These are phyloP conservation scores for Amanita exitialis DNA, from an alignment of 768 basidiomycete species.

Conservation along the genomic window DNA sequence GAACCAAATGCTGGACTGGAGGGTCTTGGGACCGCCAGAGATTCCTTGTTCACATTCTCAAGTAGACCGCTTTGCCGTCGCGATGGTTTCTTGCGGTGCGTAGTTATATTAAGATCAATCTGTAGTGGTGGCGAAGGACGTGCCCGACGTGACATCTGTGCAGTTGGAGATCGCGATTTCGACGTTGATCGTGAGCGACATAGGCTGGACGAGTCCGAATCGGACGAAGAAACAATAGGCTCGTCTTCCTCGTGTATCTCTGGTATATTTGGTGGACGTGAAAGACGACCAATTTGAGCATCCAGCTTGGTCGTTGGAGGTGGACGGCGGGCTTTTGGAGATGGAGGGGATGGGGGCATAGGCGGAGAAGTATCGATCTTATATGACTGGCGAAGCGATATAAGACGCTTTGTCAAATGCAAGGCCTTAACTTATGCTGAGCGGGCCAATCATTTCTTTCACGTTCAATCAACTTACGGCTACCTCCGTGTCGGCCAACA, in stretches of 20 bases:
- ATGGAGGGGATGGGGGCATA: constrained; percentile 33
- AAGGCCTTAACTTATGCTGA: constrained; percentile 29
- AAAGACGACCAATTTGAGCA: constrained; percentile 39
- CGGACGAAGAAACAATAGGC: constrained; percentile 30
- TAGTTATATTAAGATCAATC: constrained; percentile 17
- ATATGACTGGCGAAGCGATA: constrained; percentile 53
- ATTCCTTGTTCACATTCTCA: constrained; percentile 28
- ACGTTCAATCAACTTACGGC: constrained; percentile 38
- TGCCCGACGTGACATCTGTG: constrained; percentile 37
- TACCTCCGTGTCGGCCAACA: constrained; percentile 64
- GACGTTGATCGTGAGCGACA: constrained; percentile 31
- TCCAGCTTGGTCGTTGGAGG: constrained; percentile 23
- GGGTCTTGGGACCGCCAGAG: constrained; percentile 38
- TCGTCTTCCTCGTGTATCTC: constrained; percentile 66
- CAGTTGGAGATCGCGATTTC: constrained; percentile 38
- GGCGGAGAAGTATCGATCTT: constrained; percentile 25
- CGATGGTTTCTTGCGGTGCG: constrained; percentile 26
- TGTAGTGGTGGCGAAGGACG: constrained; percentile 25
- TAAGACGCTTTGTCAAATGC: constrained; percentile 55
- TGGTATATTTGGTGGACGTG: constrained; percentile 57
- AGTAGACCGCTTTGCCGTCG: constrained; percentile 49
- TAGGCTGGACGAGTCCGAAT: constrained; percentile 29
- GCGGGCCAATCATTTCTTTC: constrained; percentile 5
- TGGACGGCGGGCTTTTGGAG: constrained; percentile 42
- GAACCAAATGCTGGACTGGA: constrained; percentile 64